Evolutionary conservation across 1,139 yeast genomes (phyloP).

Genomic region (Debaryomyces psychrophilus): DNA sequence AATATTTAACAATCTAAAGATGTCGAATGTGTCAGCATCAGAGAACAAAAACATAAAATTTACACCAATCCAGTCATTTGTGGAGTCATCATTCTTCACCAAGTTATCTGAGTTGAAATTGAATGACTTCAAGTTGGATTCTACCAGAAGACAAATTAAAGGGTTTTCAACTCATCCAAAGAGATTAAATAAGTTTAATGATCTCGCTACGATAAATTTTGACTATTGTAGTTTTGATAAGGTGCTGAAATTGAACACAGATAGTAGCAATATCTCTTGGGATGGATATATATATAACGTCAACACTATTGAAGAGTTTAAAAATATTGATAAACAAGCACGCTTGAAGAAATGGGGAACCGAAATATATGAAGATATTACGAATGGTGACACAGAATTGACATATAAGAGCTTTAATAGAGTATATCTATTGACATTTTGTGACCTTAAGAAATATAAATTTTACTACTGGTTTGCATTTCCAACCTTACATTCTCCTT

Average conservation of each 20-base stretch:
- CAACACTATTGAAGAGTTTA: conserved; percentile 87
- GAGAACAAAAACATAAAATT: conserved; percentile 25
- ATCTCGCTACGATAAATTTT: conserved; percentile 41
- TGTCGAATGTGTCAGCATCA: not conserved
- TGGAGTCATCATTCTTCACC: conserved; percentile 85
- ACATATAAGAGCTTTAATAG: conserved; percentile 25
- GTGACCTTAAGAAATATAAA: conserved; percentile 86
- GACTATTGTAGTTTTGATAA: conserved; percentile 50
- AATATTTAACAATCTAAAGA: not conserved
- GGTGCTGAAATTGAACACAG: conserved; percentile 27
- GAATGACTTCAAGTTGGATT: conserved; percentile 64
- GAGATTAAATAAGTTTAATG: conserved; percentile 43
- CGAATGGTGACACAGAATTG: conserved; percentile 14
- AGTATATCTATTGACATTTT: conserved; percentile 69
- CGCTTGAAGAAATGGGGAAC: conserved; percentile 54
- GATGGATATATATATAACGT: conserved; percentile 53
- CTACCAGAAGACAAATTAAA: conserved; percentile 45
- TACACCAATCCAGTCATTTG: conserved; percentile 67
- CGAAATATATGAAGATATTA: conserved; percentile 22
- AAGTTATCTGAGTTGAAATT: conserved; percentile 68
- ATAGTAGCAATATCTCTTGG: conserved; percentile 23
- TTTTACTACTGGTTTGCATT: conserved; percentile 90
- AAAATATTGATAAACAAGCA: conserved; percentile 60
- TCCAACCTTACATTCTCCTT: conserved; percentile 60
- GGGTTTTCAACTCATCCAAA: conserved; percentile 36